Evolutionary conservation across 352 stramenopile genomes (phyloP).

Genomic region (Phytophthora megakarya): DNA sequence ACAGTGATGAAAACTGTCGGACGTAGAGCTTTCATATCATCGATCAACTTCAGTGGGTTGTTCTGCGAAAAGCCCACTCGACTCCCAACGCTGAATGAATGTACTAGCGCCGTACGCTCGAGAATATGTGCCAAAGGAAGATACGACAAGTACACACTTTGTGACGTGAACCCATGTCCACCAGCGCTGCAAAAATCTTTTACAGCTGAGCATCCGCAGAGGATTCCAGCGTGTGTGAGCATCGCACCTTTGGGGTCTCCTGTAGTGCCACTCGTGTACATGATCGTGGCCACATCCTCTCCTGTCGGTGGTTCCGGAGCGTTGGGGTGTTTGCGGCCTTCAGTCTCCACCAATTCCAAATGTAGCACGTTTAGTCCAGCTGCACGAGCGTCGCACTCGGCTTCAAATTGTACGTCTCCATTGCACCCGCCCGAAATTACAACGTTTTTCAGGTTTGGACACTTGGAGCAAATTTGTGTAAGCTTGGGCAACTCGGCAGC

Average conservation of each 20-base stretch:
- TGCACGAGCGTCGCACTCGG: slow-evolving; percentile 31
- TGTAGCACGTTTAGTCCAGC: slow-evolving; percentile 47
- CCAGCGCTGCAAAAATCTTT: slow-evolving; percentile 39
- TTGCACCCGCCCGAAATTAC: slow-evolving; percentile 41
- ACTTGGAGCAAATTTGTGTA: slow-evolving; percentile 36
- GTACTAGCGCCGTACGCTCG: slow-evolving; percentile 76
- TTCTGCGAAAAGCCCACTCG: slow-evolving; percentile 94
- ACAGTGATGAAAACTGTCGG: slow-evolving; percentile 94
- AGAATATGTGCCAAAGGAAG: slow-evolving; percentile 97
- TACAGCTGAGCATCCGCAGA: slow-evolving; percentile 36
- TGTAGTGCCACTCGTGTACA: slow-evolving; percentile 96
- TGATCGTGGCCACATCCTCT: slow-evolving; percentile 92
- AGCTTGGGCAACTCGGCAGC: slow-evolving; percentile 57
- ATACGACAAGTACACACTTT: slow-evolving; percentile 95
- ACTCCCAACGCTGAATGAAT: slow-evolving; percentile 72
- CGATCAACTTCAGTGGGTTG: slow-evolving; percentile 88
- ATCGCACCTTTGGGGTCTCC: slow-evolving; percentile 96
- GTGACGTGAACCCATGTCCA: slow-evolving; percentile 36
- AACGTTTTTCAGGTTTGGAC: slow-evolving; percentile 53
- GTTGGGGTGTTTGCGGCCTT: slow-evolving; percentile 40
- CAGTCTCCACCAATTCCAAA: slow-evolving; percentile 45
- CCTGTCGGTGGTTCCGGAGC: slow-evolving; percentile 37
- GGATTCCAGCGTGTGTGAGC: slow-evolving; percentile 89
- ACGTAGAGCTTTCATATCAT: slow-evolving; percentile 90
- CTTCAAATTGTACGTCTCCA: slow-evolving; percentile 44